Conservation (phyloP, 106 monocot genomes). For the Agapanthus africanus region DNA sequence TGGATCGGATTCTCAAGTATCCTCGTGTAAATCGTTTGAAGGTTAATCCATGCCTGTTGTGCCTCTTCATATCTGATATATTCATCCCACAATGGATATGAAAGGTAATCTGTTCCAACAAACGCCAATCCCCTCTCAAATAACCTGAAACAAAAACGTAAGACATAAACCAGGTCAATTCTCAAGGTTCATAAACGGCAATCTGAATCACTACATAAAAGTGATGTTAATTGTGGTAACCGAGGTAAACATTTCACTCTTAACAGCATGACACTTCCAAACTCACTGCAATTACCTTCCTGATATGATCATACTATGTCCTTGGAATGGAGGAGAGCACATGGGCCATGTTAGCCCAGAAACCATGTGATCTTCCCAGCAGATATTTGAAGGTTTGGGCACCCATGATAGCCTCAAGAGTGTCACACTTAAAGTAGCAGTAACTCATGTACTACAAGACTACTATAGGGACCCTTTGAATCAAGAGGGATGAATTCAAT, state of each 20-base stretch:
- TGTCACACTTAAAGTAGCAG: conserved; percentile 32
- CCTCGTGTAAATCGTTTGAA: conserved; percentile 87
- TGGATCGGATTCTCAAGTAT: conserved; percentile 90
- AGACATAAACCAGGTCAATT: too few relatives aligned
- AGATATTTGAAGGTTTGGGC: conserved; percentile 23
- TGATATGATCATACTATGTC: conserved; percentile 35
- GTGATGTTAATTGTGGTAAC: too few relatives aligned
- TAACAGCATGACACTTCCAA: conserved; percentile 29
- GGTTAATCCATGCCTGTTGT: conserved; percentile 73
- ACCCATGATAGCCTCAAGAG: conserved; percentile 50
- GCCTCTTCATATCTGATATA: conserved; percentile 97
- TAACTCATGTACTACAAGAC: conserved; percentile 25
- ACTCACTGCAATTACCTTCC: conserved; percentile 72
- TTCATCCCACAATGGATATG: conserved; percentile 88
- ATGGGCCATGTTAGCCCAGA: too few relatives aligned
- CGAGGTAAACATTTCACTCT: conserved; percentile 63
- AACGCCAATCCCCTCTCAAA: conserved; percentile 96
- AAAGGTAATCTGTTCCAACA: conserved; percentile 94
- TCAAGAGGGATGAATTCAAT: too few relatives aligned
- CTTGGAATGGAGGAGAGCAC: conserved; percentile 55
- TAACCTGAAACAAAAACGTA: conserved; percentile 44
- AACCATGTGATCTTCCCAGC: conserved; percentile 45
- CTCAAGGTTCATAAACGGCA: too few relatives aligned
- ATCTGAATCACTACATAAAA: too few relatives aligned
- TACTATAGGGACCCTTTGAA: too few relatives aligned